Conservation (phyloP, 345 rosid genomes). For the Pseudoturritis turrita region DNA sequence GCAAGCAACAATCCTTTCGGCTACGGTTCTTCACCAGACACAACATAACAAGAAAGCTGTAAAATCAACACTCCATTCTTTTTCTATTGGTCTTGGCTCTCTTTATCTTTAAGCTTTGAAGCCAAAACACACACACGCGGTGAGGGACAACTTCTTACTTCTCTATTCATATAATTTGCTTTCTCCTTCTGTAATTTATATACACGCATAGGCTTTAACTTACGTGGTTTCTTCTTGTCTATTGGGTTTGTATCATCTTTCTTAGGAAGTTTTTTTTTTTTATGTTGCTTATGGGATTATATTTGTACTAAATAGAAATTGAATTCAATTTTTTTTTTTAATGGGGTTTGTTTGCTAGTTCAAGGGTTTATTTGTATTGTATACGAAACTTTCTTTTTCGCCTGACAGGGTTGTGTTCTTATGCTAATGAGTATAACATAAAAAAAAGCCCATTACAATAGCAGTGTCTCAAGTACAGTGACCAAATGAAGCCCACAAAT, state of each 20-base stretch:
- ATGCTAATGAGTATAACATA: background rate
- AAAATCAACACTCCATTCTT: conserved; percentile 9
- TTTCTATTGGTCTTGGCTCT: background rate
- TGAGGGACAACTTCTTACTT: conserved; percentile 3
- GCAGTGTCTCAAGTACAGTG: background rate
- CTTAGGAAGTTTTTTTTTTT: conserved; percentile 5
- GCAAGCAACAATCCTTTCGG: conserved; percentile 95
- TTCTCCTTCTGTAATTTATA: conserved; percentile 21
- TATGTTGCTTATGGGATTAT: background rate
- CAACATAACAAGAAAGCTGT: conserved; percentile 5
- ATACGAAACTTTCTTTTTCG: too few species aligned
- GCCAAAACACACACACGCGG: conserved; percentile 1
- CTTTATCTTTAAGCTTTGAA: conserved; percentile 5
- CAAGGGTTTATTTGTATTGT: background rate
- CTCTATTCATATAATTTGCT: conserved; percentile 6
- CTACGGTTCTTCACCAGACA: conserved; percentile 44
- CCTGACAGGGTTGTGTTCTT: too few species aligned
- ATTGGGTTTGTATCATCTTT: conserved; percentile 15
- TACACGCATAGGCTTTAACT: conserved; percentile 27
- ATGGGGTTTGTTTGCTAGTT: background rate
- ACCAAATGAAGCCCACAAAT: background rate
- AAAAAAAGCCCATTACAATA: background rate
- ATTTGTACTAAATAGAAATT: conserved; percentile 17
- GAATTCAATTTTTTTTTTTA: background rate
- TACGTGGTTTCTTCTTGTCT: conserved; percentile 20